These are phyloP conservation scores for Emericellopsis atlantica DNA, from an alignment of 2,329 filamentous ascomycete species.

Conservation along the genomic window DNA sequence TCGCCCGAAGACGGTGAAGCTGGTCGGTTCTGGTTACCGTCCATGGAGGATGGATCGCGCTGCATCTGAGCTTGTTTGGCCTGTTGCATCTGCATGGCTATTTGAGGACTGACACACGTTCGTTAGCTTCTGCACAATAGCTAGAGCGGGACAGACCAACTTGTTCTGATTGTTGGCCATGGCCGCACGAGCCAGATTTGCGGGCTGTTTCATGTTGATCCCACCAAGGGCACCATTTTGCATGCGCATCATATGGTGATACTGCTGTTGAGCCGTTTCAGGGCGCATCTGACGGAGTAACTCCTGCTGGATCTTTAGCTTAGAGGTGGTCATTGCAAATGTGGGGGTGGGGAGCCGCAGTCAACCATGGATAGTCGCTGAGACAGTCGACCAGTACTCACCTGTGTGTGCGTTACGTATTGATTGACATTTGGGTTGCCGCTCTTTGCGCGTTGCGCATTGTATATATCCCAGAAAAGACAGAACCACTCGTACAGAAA, in stretches of 20 bases:
- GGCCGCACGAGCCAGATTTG: conserved; percentile 57
- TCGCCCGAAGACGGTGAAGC: conserved; percentile 74
- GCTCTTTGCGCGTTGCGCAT: conserved; percentile 63
- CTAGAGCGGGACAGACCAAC: conserved; percentile 20
- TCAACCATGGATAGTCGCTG: neutral
- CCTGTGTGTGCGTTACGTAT: conserved; percentile 76
- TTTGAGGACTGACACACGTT: conserved; percentile 41
- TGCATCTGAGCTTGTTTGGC: conserved; percentile 75
- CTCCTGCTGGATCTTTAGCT: conserved; percentile 65
- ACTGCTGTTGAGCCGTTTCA: conserved; percentile 41
- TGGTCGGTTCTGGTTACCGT: conserved; percentile 68
- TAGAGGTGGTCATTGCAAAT: conserved; percentile 53
- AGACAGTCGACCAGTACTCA: conserved; percentile 26
- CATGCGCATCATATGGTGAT: conserved; percentile 56
- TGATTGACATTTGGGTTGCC: conserved; percentile 52
- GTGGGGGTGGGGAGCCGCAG: conserved; percentile 3
- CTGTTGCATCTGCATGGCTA: conserved; percentile 55
- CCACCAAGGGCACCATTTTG: conserved; percentile 43
- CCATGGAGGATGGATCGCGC: conserved; percentile 75
- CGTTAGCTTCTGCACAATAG: neutral
- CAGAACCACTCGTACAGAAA: conserved; percentile 98
- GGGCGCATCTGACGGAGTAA: conserved; percentile 62
- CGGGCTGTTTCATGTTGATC: conserved; percentile 43
- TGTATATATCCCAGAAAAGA: conserved; percentile 93
- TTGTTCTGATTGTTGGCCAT: conserved; percentile 68